phyloP scores from a whole-genome alignment of 202 grass and related monocot genomes.

The Musa balbisiana region DNA sequence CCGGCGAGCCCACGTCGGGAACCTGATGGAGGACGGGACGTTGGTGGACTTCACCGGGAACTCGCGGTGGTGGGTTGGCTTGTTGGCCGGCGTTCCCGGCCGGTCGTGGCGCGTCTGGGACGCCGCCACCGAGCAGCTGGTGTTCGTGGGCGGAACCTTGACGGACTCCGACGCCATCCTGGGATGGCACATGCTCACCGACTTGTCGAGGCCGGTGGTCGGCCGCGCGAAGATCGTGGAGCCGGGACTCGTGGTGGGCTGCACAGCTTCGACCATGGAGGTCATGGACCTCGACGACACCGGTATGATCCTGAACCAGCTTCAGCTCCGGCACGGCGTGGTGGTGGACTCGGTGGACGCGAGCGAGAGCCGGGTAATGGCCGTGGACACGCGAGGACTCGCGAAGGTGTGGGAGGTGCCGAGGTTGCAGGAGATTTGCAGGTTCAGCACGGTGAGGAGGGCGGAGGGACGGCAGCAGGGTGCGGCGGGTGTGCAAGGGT shows the following conservation, averaged over 20 bases:
- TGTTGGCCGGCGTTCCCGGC: conserved; percentile 31
- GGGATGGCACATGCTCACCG: conserved; percentile 33
- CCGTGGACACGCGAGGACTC: conserved; percentile 19
- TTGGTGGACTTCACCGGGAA: conserved; percentile 32
- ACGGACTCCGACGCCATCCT: conserved; percentile 24
- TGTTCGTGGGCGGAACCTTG: conserved; percentile 28
- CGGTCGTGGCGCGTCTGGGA: conserved; percentile 36
- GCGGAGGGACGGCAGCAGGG: conserved; percentile 5
- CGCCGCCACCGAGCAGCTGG: conserved; percentile 19
- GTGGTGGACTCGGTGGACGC: conserved; percentile 18
- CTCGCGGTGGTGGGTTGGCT: conserved; percentile 29
- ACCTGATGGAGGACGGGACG: conserved; percentile 28
- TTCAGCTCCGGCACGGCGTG: conserved; percentile 8
- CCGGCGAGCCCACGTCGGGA: not conserved
- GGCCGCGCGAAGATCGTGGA: conserved; percentile 17
- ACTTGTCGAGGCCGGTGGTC: conserved; percentile 15
- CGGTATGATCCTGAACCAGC: conserved; percentile 11
- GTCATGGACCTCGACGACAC: conserved; percentile 27
- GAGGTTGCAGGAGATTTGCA: conserved; percentile 20
- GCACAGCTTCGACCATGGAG: conserved; percentile 29
- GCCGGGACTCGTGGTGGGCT: conserved; percentile 17
- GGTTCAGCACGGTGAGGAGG: conserved; percentile 14
- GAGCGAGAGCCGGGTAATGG: conserved; percentile 11
- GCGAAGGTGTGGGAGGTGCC: conserved; percentile 21
- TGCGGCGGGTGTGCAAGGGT: conserved; percentile 5